Percentiles rank a stretch among this genome's conserved stretches.
Evolutionary conservation across 441 rosid species (phyloP).

Genomic region (Adansonia grandidieri): DNA sequence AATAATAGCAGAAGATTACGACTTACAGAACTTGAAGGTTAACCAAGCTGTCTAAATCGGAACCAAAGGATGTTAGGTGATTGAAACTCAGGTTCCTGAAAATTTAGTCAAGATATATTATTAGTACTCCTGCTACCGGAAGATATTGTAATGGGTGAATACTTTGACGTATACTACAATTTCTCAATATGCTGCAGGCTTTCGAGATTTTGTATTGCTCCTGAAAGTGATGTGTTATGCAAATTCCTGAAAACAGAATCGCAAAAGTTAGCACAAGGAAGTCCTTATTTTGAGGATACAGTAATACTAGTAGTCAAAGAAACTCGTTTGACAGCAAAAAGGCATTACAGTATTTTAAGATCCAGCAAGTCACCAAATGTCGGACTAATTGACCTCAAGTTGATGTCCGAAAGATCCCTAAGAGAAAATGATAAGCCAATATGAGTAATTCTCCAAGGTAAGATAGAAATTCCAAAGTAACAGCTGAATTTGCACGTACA

Average conservation of each 20-base stretch:
- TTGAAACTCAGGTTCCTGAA: conserved; percentile 92
- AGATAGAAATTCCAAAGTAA: background rate
- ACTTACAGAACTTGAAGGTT: conserved; percentile 87
- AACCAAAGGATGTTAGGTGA: conserved; percentile 69
- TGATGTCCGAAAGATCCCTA: conserved; percentile 77
- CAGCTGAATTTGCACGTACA: conserved; percentile 44
- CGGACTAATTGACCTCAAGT: conserved; percentile 80
- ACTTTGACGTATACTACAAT: conserved; percentile 49
- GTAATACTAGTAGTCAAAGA: background rate
- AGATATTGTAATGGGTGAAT: conserved; percentile 1
- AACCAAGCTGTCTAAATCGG: conserved; percentile 57
- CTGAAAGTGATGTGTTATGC: conserved; percentile 86
- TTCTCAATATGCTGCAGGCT: conserved; percentile 76
- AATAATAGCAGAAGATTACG: conserved; percentile 16
- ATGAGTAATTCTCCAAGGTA: conserved; percentile 15
- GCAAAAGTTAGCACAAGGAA: conserved; percentile 13
- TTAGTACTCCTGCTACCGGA: conserved; percentile 15
- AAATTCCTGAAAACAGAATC: conserved; percentile 60
- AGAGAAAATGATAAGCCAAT: conserved; percentile 5
- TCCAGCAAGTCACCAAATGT: conserved; percentile 90
- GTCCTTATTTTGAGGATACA: background rate
- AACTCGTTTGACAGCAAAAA: background rate
- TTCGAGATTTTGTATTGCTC: conserved; percentile 72
- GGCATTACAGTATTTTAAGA: conserved; percentile 74
- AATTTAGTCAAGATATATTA: conserved; percentile 21